phyloP scores from a whole-genome alignment of 768 basidiomycete genomes.

The Tephrocybe rancida region DNA sequence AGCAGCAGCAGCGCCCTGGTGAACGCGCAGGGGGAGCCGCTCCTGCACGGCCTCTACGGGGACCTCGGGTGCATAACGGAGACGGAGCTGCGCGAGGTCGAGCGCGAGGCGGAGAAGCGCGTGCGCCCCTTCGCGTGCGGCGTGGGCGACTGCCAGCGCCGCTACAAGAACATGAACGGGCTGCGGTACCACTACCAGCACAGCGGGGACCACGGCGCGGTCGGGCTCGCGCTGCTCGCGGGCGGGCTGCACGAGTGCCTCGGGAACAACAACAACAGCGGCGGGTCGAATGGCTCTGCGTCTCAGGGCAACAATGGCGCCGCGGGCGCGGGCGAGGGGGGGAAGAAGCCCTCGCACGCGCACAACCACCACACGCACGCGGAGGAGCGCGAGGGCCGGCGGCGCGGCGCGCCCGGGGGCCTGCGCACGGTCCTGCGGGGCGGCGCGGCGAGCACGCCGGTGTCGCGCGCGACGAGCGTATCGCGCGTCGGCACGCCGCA shows the following conservation, averaged over 20 bases:
- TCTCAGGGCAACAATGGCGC: no score
- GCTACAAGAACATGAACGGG: constrained; percentile 99
- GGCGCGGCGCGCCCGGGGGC: not conserved
- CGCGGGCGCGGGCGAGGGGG: constrained; percentile 7
- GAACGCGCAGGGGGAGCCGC: constrained; percentile 4
- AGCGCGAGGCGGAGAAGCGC: constrained; percentile 83
- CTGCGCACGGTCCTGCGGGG: constrained; percentile 2
- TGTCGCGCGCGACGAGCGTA: constrained; percentile 34
- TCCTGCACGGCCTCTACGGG: constrained; percentile 24
- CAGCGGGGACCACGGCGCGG: constrained; percentile 91
- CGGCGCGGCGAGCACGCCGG: constrained; percentile 31
- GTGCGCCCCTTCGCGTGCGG: constrained; percentile 88
- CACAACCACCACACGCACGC: no score
- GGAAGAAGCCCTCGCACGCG: constrained; percentile 14
- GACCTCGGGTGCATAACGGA: constrained; percentile 56
- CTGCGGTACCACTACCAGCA: constrained; percentile 96
- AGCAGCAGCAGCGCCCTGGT: not conserved
- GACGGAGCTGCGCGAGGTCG: constrained; percentile 68
- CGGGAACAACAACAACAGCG: constrained; percentile 6
- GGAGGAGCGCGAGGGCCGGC: constrained; percentile 19
- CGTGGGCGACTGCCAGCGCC: constrained; percentile 80
- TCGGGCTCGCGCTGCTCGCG: constrained; percentile 84
- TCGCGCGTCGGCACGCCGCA: constrained; percentile 35
- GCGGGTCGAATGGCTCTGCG: not conserved
- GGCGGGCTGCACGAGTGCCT: constrained; percentile 62